Percentiles rank a stretch among this genome's conserved stretches.
These are phyloP conservation scores for Triticum turgidum DNA, from an alignment of 176 grass and related monocot genomes.

Conservation along the genomic window DNA sequence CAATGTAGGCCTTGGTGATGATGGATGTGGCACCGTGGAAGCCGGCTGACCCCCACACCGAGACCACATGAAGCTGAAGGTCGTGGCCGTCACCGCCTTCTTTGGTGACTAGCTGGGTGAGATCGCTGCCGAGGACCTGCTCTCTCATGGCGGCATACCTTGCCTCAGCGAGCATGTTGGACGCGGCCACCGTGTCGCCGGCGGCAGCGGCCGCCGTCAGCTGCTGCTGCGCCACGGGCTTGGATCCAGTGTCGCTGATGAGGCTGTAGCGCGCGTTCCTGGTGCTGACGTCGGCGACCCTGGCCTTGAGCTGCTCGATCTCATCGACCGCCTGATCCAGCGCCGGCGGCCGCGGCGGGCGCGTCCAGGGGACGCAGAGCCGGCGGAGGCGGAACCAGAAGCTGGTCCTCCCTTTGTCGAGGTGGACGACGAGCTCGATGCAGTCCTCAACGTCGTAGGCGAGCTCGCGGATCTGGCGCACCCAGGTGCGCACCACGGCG, in stretches of 20 bases:
- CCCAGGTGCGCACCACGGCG: no score
- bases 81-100: no score
- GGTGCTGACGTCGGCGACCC: neutral
- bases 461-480: neutral
- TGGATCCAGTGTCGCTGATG: neutral
- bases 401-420: no score
- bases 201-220: neutral
- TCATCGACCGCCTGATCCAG: no score
- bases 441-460: slow-evolving; percentile 11
- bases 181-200: neutral
- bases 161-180: neutral
- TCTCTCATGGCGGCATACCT: neutral
- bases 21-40: neutral
- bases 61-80: neutral
- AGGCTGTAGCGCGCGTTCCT: neutral
- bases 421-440: no score
- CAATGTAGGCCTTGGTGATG: neutral
- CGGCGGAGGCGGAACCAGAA: no score
- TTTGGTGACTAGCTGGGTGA: neutral
- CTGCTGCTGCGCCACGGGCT: neutral
- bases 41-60: neutral
- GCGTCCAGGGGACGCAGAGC: no score
- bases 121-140: neutral
- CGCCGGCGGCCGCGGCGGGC: no score
- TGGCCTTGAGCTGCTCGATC: neutral